Percentiles rank a stretch among this genome's conserved stretches.
Conservation (phyloP, 2,329 filamentous ascomycete species). For the Talaromyces sp. region DNA sequence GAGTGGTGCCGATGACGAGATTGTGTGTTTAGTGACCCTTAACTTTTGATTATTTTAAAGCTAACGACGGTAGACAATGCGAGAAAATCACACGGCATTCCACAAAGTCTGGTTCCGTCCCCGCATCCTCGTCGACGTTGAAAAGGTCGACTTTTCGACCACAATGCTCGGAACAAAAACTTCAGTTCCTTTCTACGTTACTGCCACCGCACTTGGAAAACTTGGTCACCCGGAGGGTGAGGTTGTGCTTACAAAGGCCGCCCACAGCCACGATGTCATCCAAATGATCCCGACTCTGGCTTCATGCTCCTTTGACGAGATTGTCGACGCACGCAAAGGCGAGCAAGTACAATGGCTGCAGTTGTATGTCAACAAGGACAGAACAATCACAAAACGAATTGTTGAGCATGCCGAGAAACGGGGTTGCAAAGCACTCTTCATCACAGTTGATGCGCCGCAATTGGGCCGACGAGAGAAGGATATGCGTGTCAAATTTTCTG, state of each 20-base stretch:
- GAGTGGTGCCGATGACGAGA: constrained; percentile 84
- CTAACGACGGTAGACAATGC: constrained; percentile 64
- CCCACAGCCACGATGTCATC: constrained; percentile 80
- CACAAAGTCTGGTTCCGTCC: constrained; percentile 98
- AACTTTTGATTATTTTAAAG: too few species aligned
- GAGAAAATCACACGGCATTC: constrained; percentile 93
- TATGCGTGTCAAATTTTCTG: constrained; percentile 89
- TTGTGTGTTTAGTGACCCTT: constrained; percentile 48
- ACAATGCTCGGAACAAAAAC: constrained; percentile 89
- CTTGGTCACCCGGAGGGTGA: constrained; percentile 92
- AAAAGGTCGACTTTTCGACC: constrained; percentile 78
- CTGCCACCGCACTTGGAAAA: constrained; percentile 92
- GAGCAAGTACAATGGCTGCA: constrained; percentile 95
- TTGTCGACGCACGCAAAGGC: constrained; percentile 74
- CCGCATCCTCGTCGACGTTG: constrained; percentile 81
- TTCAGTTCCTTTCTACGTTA: constrained; percentile 90
- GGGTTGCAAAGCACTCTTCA: constrained; percentile 93
- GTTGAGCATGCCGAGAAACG: constrained; percentile 86
- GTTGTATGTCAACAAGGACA: constrained; percentile 95
- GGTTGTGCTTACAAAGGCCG: constrained; percentile 80
- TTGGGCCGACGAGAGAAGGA: constrained; percentile 94
- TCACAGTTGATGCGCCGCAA: constrained; percentile 96
- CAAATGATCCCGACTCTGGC: constrained; percentile 99
- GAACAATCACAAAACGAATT: constrained; percentile 82
- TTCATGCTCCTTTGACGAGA: constrained; percentile 96